Evolutionary conservation across 2,329 filamentous ascomycete genomes (phyloP).

Genomic region (Trichoderma sp.): DNA sequence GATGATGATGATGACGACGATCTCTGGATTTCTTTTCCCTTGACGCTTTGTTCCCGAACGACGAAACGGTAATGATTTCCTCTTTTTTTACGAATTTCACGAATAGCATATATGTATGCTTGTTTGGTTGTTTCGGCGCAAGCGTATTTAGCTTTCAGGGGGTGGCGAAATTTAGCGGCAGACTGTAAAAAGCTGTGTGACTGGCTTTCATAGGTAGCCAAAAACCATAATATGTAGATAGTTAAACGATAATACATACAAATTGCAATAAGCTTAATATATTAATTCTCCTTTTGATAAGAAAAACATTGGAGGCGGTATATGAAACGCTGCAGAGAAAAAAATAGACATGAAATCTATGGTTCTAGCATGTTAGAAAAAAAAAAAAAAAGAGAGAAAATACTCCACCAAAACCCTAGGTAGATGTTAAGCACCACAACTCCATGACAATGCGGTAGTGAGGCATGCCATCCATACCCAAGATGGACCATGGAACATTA

Average conservation of each 20-base stretch:
- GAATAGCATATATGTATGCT: neutral
- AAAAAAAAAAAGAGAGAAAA: neutral
- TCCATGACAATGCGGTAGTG: constrained; percentile 9
- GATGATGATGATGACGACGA: neutral
- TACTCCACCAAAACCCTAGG: neutral
- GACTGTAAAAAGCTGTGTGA: neutral
- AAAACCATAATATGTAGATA: neutral
- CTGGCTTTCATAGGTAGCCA: neutral
- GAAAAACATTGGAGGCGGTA: neutral
- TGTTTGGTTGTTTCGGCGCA: neutral
- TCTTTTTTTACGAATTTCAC: neutral
- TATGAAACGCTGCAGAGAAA: neutral
- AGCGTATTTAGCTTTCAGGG: neutral
- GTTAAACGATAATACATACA: neutral
- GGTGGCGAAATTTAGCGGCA: neutral
- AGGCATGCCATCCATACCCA: neutral
- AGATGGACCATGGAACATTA: neutral
- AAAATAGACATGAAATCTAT: constrained; percentile 8
- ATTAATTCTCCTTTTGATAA: neutral
- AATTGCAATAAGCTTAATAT: constrained; percentile 8
- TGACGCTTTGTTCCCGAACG: constrained; percentile 26
- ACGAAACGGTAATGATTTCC: neutral
- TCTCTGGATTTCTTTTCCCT: neutral
- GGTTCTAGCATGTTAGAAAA: neutral
- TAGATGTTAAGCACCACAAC: constrained; percentile 5